Evolutionary conservation across 129 eudicot genomes (phyloP), one percentile per base, ranked within the genome.

Genomic region (Tagetes erecta): DNA sequence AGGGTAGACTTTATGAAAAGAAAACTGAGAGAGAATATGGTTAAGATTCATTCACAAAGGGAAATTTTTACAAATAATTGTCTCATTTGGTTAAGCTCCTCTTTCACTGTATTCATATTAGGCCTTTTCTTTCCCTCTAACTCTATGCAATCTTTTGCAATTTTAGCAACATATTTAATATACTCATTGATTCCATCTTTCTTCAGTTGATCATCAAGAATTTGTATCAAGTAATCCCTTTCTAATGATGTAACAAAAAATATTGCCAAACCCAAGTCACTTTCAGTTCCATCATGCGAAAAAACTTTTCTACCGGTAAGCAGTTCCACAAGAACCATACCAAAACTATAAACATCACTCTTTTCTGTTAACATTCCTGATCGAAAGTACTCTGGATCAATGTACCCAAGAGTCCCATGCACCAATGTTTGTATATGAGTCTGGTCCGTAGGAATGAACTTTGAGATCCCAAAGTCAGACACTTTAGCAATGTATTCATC

Each of bases 41-140:
- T 73, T 60, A 62, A 14, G 13, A 8, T 62, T 52, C 70, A 14
- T 62, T 52, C 70, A 14, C 36, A 14, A 12, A 45, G 8, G 62
- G 49, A 73, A 14, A 58, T 62, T 47, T 73, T 56, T 13, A 52
- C 3, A 20, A 39, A 67, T 44, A 12, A 57, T 49, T 51, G 33
- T 39, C 33, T 69, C 1, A 70, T 7, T 8, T 37, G 66, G n/a
- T 39, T 14, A 12, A 79, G 78, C 42, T 33, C 64, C 20, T 37
- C 52, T 80, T 74, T 73, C 44, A 80, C 83, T 27, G 60, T 65
- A 14, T 31, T 41, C 76, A 73, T 80, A 41, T n/a, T 73, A 46
- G 83, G 80, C 59, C 83, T 74, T 74, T 74, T 80, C 71, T 60
- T 80, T 5, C 80, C 83, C 49, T 73, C 76, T 47, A 80, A 46